Evolutionary conservation across 2,329 filamentous ascomycete species (phyloP).

Genomic region (Aspergillus japonicus): DNA sequence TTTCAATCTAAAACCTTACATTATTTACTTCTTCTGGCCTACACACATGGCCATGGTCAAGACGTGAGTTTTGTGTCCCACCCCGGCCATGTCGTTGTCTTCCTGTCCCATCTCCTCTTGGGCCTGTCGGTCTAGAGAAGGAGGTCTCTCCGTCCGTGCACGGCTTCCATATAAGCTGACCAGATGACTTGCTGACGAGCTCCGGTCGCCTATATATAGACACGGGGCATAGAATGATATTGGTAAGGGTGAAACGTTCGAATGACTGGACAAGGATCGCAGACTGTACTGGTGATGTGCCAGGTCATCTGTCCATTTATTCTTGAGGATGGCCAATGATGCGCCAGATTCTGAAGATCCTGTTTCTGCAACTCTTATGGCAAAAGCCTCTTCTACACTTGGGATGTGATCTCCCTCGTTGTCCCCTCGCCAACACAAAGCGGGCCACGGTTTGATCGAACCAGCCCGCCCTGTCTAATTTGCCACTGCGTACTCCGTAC

Average conservation of each 20-base stretch:
- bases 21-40: conserved; percentile 6
- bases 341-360: neutral
- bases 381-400: no score
- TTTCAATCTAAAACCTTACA: conserved; percentile 9
- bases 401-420: no score
- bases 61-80: neutral
- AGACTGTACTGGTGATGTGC: neutral
- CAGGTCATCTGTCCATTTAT: neutral
- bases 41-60: neutral
- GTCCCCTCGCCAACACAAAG: no score
- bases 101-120: no score
- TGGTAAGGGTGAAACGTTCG: neutral
- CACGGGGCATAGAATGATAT: neutral
- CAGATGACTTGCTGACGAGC: neutral
- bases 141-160: neutral
- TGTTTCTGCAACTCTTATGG: no score
- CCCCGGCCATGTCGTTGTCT: neutral
- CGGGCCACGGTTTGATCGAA: no score
- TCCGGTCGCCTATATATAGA: conserved; percentile 6
- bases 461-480: no score
- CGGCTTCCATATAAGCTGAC: neutral
- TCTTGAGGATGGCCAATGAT: neutral
- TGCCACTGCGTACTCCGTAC: no score
- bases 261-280: neutral
- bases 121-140: neutral